Conservation (phyloP, 495 filamentous ascomycete species). For the Penicillium roqueforti region DNA sequence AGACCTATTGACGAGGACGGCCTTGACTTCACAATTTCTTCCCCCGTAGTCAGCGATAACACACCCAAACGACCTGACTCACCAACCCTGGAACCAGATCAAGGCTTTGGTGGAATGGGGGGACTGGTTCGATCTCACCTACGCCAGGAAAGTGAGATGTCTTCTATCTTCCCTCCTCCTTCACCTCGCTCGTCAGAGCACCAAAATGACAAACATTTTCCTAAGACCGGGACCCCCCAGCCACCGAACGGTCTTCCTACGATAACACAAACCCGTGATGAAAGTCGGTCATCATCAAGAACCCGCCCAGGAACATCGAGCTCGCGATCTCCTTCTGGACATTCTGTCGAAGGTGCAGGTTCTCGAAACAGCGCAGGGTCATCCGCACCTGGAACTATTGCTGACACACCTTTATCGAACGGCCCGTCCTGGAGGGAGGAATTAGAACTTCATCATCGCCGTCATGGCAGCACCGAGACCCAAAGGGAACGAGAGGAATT, state of each 20-base stretch:
- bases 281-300: background rate
- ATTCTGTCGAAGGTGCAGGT: conserved; percentile 8
- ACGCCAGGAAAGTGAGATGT: conserved; percentile 73
- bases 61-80: conserved; percentile 59
- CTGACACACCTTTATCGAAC: conserved; percentile 20
- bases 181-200: conserved; percentile 32
- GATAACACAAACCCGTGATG: background rate
- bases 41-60: conserved; percentile 8
- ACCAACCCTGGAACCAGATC: conserved; percentile 64
- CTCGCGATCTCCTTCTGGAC: conserved; percentile 10
- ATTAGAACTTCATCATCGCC: conserved; percentile 38
- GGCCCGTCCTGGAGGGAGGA: conserved; percentile 36
- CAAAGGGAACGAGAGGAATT: conserved; percentile 72
- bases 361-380: conserved; percentile 21
- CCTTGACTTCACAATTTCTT: conserved; percentile 3
- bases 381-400: conserved; percentile 1
- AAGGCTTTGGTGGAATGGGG: conserved; percentile 56
- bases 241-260: background rate
- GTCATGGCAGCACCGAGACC: conserved; percentile 56
- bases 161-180: conserved; percentile 64
- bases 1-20: conserved; percentile 43
- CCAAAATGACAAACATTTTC: background rate
- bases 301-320: conserved; percentile 9
- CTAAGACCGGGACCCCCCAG: background rate
- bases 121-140: conserved; percentile 85